These are phyloP conservation scores for Aspergillus alliaceus DNA, from an alignment of 2,329 filamentous ascomycete species.

Conservation along the genomic window DNA sequence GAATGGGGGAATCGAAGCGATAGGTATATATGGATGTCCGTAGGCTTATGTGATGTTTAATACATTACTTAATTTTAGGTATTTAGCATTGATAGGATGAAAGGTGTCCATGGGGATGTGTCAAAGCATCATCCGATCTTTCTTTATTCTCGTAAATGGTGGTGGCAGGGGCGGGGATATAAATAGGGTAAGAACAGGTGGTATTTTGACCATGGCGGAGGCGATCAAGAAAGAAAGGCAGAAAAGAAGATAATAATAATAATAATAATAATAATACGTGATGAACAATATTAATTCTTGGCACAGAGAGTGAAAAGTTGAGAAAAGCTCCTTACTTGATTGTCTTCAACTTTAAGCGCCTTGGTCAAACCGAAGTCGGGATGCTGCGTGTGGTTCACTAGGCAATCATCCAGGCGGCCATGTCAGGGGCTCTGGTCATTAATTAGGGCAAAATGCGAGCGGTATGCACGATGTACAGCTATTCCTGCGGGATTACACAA, in stretches of 20 bases:
- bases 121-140: neutral
- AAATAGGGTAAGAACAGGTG: neutral
- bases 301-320: neutral
- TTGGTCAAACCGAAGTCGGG: slow-evolving; percentile 6
- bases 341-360: slow-evolving; percentile 12
- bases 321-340: slow-evolving; percentile 13
- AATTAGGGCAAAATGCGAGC: neutral
- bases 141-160: neutral
- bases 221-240: too few relatives aligned
- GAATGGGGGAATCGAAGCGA: neutral
- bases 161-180: neutral
- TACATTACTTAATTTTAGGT: too few relatives aligned
- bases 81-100: too few relatives aligned
- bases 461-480: slow-evolving; percentile 1
- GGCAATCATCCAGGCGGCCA: slow-evolving; percentile 4
- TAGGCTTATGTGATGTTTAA: too few relatives aligned
- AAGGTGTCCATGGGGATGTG: neutral
- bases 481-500: slow-evolving; percentile 10
- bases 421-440: slow-evolving; percentile 11
- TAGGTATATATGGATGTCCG: neutral
- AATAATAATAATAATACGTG: neutral
- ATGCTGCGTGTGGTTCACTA: neutral
- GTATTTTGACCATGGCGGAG: neutral
- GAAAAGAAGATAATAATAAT: too few relatives aligned
- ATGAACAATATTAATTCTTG: neutral